Percentiles rank a stretch among this genome's conserved stretches.
phyloP scores from a whole-genome alignment of 2,329 filamentous ascomycete species.

The Botrytis fabae region DNA sequence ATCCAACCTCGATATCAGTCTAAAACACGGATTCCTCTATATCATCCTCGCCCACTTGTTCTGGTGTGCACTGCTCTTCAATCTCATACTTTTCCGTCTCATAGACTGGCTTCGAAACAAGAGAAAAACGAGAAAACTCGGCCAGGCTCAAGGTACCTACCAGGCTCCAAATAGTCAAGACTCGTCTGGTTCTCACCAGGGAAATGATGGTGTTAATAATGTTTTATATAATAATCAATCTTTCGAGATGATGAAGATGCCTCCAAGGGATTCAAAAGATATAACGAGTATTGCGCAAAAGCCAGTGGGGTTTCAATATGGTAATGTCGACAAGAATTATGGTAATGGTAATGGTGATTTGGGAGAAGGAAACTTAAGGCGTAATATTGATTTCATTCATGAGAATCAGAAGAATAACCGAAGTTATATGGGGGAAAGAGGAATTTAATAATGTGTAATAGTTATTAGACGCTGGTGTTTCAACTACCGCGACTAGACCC shows the following conservation, averaged over 20 bases:
- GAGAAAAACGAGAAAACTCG: neutral
- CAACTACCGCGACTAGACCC: neutral
- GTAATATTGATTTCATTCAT: neutral
- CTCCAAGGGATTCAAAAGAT: neutral
- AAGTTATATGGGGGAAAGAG: neutral
- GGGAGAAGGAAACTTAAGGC: neutral
- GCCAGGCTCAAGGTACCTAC: neutral
- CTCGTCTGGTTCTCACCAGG: neutral
- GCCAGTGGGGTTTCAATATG: neutral
- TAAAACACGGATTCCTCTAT: neutral
- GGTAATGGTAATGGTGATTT: neutral
- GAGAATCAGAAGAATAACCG: neutral
- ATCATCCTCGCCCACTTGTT: neutral
- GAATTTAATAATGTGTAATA: neutral
- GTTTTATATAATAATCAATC: neutral
- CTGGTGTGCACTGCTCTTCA: neutral
- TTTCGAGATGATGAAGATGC: neutral
- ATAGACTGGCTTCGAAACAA: neutral
- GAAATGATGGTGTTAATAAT: neutral
- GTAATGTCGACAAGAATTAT: neutral
- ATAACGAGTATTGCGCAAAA: neutral
- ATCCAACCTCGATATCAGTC: neutral
- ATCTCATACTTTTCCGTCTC: neutral
- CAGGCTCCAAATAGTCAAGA: neutral
- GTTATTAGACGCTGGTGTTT: neutral